Percentiles rank a stretch among this genome's conserved stretches.
Conservation (phyloP, 768 basidiomycete species). For the Psilocybe sp. region DNA sequence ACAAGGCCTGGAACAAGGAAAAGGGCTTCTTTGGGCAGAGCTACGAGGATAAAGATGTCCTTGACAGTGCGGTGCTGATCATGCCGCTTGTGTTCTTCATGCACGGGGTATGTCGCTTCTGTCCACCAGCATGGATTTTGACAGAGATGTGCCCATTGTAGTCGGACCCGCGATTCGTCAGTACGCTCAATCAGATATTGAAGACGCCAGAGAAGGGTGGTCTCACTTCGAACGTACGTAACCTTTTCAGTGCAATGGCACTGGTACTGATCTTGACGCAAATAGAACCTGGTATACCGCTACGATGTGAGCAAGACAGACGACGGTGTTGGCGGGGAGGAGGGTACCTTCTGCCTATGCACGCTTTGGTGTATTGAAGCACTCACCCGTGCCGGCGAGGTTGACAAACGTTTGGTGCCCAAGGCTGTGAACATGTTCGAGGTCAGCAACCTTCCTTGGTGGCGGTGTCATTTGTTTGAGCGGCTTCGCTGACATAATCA, state of each 20-base stretch:
- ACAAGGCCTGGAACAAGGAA: constrained; percentile 78
- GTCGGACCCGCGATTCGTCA: constrained; percentile 88
- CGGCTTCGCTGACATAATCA: neutral
- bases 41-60: constrained; percentile 78
- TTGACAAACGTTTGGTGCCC: constrained; percentile 60
- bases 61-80: constrained; percentile 88
- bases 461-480: neutral
- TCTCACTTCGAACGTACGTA: constrained; percentile 77
- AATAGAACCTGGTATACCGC: constrained; percentile 81
- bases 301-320: constrained; percentile 85
- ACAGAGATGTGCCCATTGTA: constrained; percentile 21
- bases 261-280: neutral
- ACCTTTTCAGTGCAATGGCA: neutral
- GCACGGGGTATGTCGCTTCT: constrained; percentile 53
- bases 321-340: constrained; percentile 95
- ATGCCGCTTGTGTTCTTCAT: constrained; percentile 95
- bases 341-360: constrained; percentile 92
- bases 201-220: constrained; percentile 89
- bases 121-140: neutral
- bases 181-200: constrained; percentile 80
- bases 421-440: constrained; percentile 88
- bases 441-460: constrained; percentile 37
- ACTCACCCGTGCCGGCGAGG: constrained; percentile 82
- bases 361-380: constrained; percentile 89
- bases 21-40: constrained; percentile 78